Percentiles rank a stretch among this genome's conserved stretches.
Evolutionary conservation across 2,329 filamentous ascomycete species (phyloP).

Genomic region (Cladosporium velox): DNA sequence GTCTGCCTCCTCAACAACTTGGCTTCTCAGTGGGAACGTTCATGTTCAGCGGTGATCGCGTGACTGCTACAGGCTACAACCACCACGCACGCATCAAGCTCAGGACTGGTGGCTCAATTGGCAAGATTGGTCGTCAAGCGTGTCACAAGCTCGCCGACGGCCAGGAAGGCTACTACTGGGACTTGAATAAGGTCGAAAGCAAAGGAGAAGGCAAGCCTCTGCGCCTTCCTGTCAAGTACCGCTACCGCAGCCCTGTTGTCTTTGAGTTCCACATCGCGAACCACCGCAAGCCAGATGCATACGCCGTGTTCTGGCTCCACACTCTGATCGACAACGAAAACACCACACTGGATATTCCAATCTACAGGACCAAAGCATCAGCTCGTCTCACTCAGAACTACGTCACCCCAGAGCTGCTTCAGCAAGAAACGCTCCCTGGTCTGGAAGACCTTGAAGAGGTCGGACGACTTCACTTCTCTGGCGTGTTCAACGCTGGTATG

Average conservation of each 20-base stretch:
- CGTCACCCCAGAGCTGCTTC: slow-evolving; percentile 76
- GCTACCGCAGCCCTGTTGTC: slow-evolving; percentile 86
- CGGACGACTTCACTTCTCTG: slow-evolving; percentile 77
- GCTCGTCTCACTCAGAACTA: slow-evolving; percentile 86
- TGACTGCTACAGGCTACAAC: slow-evolving; percentile 65
- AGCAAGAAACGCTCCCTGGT: slow-evolving; percentile 62
- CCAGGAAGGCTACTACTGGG: slow-evolving; percentile 59
- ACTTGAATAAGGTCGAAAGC: slow-evolving; percentile 43
- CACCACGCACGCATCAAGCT: slow-evolving; percentile 69
- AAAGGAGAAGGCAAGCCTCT: slow-evolving; percentile 57
- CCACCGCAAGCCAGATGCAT: slow-evolving; percentile 71
- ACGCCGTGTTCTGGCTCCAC: slow-evolving; percentile 82
- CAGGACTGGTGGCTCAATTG: slow-evolving; percentile 81
- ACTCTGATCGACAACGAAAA: slow-evolving; percentile 80
- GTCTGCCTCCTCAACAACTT: slow-evolving; percentile 78
- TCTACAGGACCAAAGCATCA: slow-evolving; percentile 80
- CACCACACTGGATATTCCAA: slow-evolving; percentile 77
- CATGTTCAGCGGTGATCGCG: slow-evolving; percentile 73
- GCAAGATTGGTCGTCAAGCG: slow-evolving; percentile 64
- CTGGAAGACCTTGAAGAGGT: slow-evolving; percentile 75
- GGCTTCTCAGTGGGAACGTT: slow-evolving; percentile 97
- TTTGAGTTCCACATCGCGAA: slow-evolving; percentile 77
- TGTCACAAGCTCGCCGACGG: slow-evolving; percentile 63
- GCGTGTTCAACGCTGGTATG: slow-evolving; percentile 84
- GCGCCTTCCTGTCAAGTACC: slow-evolving; percentile 82